Base-by-base conservation (phyloP, 371 early-diverging fungal species). In the Paraphysoderma sedebokerense region DNA sequence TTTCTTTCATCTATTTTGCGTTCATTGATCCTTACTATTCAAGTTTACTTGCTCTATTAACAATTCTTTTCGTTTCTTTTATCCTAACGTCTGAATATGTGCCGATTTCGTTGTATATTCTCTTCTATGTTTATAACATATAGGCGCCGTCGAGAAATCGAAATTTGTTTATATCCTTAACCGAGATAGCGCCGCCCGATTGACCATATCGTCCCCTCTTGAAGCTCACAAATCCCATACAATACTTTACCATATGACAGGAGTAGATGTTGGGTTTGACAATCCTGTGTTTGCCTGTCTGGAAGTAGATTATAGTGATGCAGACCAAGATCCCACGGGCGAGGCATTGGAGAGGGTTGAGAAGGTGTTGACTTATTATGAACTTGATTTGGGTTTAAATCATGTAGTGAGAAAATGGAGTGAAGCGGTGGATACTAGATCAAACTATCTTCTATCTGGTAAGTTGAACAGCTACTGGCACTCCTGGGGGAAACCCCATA, bases 331-430 rank as follows among this genome's bases (percentile, higher is more conserved):
- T 62, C 72, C 80, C 1, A 71, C 79, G 13, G 81, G 84, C 7
- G 81, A 83, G 55, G 87, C 84, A 0, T 68, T 74, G 42, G 72
- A 63, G 44, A 19, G 23, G 22, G 13, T 9, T 15, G 36, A 33
- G 5, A 51, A 68, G 67, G 63, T 73, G 51, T 60, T 96, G 55
- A 84, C 81, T n/a, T 92, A 83, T 54, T 95, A 96, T 54, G 97
- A 98, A 63, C 63, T 98, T 51, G 98, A 98, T 62, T 77, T 98
- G 46, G 98, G 98, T 32, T 73, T 98, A 33, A 98, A 98, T 62
- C 97, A 95, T 59, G 91, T 98, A 28, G 87, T 91, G 33, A 72
- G 93, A 48, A 87, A 85, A 61, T 93, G 92, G 92, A 81, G 77
- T 52, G 78, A 82, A 31, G 64, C 79, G 0, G 82, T 95, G 5